These are phyloP conservation scores for Russula griseocarnosa DNA, from an alignment of 768 basidiomycete genomes.

Conservation along the genomic window DNA sequence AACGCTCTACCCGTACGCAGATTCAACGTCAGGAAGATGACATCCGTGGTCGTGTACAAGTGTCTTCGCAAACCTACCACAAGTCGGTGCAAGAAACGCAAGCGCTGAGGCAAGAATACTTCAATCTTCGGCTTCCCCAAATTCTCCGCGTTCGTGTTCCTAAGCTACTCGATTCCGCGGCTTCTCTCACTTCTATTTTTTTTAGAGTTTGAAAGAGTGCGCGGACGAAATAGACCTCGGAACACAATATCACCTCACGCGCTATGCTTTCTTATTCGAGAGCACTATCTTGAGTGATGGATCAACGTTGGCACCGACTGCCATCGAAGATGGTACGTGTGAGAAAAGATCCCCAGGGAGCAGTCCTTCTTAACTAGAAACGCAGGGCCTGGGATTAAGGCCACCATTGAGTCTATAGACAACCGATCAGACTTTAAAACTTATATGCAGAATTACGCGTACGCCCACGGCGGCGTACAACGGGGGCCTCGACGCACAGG, in stretches of 20 bases:
- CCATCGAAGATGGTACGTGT: conserved; percentile 57
- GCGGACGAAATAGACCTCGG: conserved; percentile 95
- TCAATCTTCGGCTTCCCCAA: conserved; percentile 93
- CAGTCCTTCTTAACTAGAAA: neutral
- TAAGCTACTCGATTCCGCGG: neutral
- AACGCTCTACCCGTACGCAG: conserved; percentile 37
- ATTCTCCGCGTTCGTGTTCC: conserved; percentile 74
- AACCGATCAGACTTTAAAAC: conserved; percentile 92
- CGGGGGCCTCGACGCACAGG: conserved; percentile 86
- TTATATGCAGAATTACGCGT: conserved; percentile 97
- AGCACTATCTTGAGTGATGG: conserved; percentile 87
- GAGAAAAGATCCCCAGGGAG: neutral
- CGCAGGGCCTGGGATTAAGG: conserved; percentile 70
- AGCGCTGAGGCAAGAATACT: conserved; percentile 91
- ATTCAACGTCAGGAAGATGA: conserved; percentile 95
- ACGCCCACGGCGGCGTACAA: conserved; percentile 66
- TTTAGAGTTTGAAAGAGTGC: conserved; percentile 85
- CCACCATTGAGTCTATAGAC: conserved; percentile 87
- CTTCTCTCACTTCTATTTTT: neutral
- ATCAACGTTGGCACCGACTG: conserved; percentile 65
- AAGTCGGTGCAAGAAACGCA: conserved; percentile 90
- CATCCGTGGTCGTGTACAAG: conserved; percentile 78
- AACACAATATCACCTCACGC: conserved; percentile 94
- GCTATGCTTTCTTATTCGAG: conserved; percentile 94
- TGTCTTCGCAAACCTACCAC: conserved; percentile 81